phyloP scores from a whole-genome alignment of 192 early-diverging fungal species.

The Backusella liffmaniae region DNA sequence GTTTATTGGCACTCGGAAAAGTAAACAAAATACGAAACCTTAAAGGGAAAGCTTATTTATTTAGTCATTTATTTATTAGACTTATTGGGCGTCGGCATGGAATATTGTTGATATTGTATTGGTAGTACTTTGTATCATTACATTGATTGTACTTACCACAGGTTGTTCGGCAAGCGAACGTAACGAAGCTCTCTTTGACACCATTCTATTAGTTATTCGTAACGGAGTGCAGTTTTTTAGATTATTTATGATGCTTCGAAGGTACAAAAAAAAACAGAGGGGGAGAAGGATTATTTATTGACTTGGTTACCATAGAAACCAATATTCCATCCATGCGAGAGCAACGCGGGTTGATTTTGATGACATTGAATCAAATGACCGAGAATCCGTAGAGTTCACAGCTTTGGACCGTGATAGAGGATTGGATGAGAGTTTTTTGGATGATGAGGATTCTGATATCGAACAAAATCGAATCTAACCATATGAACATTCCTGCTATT shows the following conservation, averaged over 20 bases:
- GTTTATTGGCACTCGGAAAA: constrained; percentile 62
- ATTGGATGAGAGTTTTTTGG: constrained; percentile 8
- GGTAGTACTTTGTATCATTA: constrained; percentile 66
- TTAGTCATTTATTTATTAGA: constrained; percentile 26
- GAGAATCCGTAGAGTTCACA: constrained; percentile 12
- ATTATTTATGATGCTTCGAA: constrained; percentile 65
- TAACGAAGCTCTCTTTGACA: constrained; percentile 71
- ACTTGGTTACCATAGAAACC: constrained; percentile 13
- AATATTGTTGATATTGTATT: constrained; percentile 74
- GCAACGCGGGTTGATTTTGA: constrained; percentile 31
- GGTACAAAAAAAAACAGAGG: constrained; percentile 40
- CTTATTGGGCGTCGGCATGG: constrained; percentile 64
- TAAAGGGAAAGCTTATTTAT: background rate
- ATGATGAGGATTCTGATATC: constrained; percentile 17
- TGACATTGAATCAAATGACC: constrained; percentile 1
- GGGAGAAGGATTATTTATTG: background rate
- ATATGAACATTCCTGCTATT: background rate
- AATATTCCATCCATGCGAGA: constrained; percentile 29
- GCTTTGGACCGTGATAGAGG: constrained; percentile 17
- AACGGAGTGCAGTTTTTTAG: constrained; percentile 69
- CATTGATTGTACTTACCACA: constrained; percentile 60
- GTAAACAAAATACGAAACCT: constrained; percentile 26
- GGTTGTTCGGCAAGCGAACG: constrained; percentile 65
- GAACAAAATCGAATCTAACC: constrained; percentile 5
- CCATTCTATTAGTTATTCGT: constrained; percentile 68